Percentiles rank a stretch among this genome's conserved stretches.
Conservation (phyloP, 2,329 filamentous ascomycete species). For the Alternaria atra region DNA sequence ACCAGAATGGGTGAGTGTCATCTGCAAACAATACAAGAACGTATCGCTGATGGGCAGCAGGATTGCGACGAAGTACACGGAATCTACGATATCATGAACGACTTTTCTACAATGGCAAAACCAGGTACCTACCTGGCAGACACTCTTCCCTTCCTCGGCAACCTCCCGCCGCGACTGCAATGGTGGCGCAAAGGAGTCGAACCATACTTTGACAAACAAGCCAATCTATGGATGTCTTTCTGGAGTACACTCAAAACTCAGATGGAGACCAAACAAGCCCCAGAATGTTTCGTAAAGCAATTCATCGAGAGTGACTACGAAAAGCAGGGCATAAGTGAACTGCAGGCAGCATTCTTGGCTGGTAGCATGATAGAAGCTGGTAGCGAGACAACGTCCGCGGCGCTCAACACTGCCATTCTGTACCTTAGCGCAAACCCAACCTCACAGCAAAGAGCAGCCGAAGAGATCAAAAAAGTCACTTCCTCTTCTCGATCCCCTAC, state of each 20-base stretch:
- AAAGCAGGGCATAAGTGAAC: conserved; percentile 45
- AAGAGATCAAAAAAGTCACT: conserved; percentile 32
- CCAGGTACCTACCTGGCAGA: conserved; percentile 46
- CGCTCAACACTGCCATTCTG: conserved; percentile 45
- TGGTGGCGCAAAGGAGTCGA: conserved; percentile 43
- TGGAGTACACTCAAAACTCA: conserved; percentile 42
- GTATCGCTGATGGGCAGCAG: conserved; percentile 14
- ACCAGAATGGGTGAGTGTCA: conserved; percentile 39
- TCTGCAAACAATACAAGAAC: not conserved
- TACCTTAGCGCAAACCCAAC: conserved; percentile 41
- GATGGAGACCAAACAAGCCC: conserved; percentile 43
- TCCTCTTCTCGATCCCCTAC: conserved; percentile 29
- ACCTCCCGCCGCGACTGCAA: conserved; percentile 39
- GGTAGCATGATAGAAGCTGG: conserved; percentile 53
- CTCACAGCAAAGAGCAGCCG: conserved; percentile 29
- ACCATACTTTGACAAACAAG: conserved; percentile 43
- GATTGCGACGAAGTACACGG: conserved; percentile 44
- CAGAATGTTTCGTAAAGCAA: conserved; percentile 49
- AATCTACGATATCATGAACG: conserved; percentile 48
- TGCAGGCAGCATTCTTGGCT: conserved; percentile 48
- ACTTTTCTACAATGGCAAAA: conserved; percentile 41
- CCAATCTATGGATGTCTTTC: conserved; percentile 45
- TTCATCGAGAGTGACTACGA: conserved; percentile 51
- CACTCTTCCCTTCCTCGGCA: conserved; percentile 39
- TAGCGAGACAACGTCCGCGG: conserved; percentile 50